Conservation (phyloP, 495 filamentous ascomycete genomes). For the Aspergillus kassunensis region DNA sequence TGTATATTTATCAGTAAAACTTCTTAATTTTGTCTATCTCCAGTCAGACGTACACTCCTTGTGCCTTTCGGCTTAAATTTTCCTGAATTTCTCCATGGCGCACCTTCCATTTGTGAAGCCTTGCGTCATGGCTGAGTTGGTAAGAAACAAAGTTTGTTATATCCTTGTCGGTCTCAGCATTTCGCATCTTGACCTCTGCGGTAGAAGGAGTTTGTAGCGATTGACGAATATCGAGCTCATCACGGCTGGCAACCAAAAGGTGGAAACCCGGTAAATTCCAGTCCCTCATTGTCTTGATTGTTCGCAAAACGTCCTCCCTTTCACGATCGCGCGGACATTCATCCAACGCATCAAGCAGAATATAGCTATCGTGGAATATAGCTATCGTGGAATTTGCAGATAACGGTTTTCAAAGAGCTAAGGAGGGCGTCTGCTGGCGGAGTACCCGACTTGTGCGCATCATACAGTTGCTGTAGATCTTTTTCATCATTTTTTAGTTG, state of each 20-base stretch:
- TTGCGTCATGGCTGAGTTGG: too few relatives aligned
- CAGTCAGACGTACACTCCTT: slow-evolving; percentile 31
- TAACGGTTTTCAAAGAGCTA: not conserved
- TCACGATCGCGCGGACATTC: not conserved
- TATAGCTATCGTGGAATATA: not conserved
- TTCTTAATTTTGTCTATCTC: not conserved
- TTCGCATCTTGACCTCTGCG: too few relatives aligned
- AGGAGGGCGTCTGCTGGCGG: not conserved
- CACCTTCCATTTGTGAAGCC: too few relatives aligned
- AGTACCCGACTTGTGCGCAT: not conserved
- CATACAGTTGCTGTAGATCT: not conserved
- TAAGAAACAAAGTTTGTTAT: too few relatives aligned
- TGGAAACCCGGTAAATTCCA: not conserved
- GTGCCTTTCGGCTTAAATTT: slow-evolving; percentile 19
- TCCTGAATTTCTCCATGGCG: slow-evolving; percentile 26
- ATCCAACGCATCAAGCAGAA: not conserved
- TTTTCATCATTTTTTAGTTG: not conserved
- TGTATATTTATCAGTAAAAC: slow-evolving; percentile 17
- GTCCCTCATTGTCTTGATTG: not conserved
- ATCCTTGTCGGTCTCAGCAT: too few relatives aligned
- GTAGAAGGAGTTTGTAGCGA: too few relatives aligned
- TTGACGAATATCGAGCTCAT: not conserved
- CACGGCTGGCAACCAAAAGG: not conserved
- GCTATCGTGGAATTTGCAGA: not conserved
- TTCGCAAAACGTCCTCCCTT: not conserved